Base-by-base conservation (phyloP, 2,329 filamentous ascomycete genomes). In the Penicillium verrucosum region DNA sequence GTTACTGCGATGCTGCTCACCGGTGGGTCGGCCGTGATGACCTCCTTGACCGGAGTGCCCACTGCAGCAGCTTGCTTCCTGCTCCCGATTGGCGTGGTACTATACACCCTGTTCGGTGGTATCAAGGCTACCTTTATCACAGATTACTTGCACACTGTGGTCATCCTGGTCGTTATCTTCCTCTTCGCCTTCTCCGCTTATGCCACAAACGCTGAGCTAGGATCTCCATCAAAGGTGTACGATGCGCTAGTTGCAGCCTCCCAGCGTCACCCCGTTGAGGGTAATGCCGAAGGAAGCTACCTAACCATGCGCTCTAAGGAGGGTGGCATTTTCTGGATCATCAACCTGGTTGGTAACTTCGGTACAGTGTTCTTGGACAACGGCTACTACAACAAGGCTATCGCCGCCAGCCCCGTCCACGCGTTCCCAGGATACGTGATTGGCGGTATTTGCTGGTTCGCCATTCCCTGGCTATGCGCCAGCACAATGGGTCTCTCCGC, bases 321-420 rank as follows among this genome's bases (percentile, higher is more conserved):
- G 65, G 92, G 92, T 5, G 89, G 85, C 40, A 89, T 94, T 55
- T 96, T 96, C 80, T 96, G 96, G 73, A 86, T 95, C 37, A 95
- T 95, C 76, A 95, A 95, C 74, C 87, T 90, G 46, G 88, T 92
- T 36, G 90, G 68, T 32, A 73, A 72, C 57, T 72, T 73, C 47
- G 69, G 67, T 6, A 92, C 89, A 1, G 89, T 95, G 4, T 95
- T 95, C 78, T 81, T 91, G 43, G 91, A 95, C 69, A 92, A 92
- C 62, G 75, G 89, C 16, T 96, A 95, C 78, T 96, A 92, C 77
- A 94, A 96, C 81, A 96, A 96, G 75, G 92, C 91, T 16, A 96
- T 96, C 66, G 90, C 92, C 7, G 91, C 92, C 0, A 88, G 86
- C 23, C 91, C 91, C 0, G 88, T 93, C 0, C 86, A 93, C 59